A percentile compares a stretch with the other conserved stretches of the same genome.
These are phyloP conservation scores for Monosporascus ibericus DNA, from an alignment of 2,329 filamentous ascomycete genomes.

Conservation along the genomic window DNA sequence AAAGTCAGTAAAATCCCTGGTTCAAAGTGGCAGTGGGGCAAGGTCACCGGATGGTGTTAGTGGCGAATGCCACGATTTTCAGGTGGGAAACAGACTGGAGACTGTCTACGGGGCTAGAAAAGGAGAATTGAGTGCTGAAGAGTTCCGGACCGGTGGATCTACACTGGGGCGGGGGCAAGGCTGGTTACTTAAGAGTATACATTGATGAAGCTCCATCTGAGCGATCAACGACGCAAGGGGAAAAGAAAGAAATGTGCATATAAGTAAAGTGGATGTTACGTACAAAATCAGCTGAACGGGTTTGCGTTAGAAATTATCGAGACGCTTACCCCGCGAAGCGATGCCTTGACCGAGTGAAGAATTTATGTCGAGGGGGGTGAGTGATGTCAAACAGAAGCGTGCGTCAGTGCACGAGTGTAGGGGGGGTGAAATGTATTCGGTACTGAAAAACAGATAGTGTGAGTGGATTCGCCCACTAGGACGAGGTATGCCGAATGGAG, in stretches of 20 bases:
- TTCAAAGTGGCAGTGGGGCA: constrained; percentile 20
- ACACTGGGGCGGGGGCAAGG: not conserved
- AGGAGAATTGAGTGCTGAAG: not conserved
- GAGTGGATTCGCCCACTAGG: not conserved
- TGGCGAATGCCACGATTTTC: constrained; percentile 23
- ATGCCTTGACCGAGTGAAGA: not conserved
- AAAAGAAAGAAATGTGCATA: not conserved
- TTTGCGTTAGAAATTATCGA: not conserved
- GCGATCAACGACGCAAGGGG: not conserved
- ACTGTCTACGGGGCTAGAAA: constrained; percentile 11
- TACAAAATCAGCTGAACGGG: not conserved
- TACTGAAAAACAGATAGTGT: not conserved
- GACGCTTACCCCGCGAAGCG: not conserved
- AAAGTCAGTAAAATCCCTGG: constrained; percentile 20
- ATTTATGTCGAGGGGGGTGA: not conserved
- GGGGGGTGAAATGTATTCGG: not conserved
- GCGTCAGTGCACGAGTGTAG: not conserved
- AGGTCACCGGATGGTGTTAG: constrained; percentile 25
- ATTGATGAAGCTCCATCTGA: not conserved
- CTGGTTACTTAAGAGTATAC: not conserved
- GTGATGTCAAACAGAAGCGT: not conserved
- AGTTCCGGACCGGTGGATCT: not conserved
- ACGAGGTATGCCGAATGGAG: not conserved
- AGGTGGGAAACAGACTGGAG: constrained; percentile 19
- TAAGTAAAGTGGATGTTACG: not conserved